phyloP scores from a whole-genome alignment of 129 eudicot genomes.

The Chrysanthemum lavandulifolium region DNA sequence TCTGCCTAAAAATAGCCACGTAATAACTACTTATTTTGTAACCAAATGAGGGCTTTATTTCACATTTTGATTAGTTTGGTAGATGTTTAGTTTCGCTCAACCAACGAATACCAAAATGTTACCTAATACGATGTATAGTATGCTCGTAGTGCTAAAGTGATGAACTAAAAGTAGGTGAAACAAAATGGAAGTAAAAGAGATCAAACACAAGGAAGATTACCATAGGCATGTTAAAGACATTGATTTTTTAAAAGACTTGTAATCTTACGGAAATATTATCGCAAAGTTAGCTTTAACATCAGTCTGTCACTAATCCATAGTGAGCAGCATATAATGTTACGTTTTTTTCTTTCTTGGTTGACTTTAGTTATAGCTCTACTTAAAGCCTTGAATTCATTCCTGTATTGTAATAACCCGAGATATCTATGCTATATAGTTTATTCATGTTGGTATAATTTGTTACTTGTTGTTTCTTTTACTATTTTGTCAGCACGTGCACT shows the following conservation, averaged over 20 bases:
- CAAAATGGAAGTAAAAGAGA: constrained; percentile 1
- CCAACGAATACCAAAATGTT: background rate
- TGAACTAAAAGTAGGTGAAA: constrained; percentile 8
- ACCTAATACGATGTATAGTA: constrained; percentile 4
- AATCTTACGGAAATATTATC: background rate
- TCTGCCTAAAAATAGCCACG: no score
- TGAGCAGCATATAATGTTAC: constrained; percentile 5
- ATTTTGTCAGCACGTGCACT: background rate
- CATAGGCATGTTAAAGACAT: background rate
- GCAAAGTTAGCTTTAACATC: background rate
- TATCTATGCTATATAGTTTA: background rate
- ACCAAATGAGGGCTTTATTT: no score
- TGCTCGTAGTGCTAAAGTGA: constrained; percentile 2
- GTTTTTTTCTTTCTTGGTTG: constrained; percentile 9
- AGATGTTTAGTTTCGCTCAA: constrained; percentile 6
- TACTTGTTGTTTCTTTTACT: constrained; percentile 8
- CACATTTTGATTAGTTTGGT: background rate
- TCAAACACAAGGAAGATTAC: background rate
- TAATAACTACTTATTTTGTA: no score
- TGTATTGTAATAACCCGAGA: constrained; percentile 1
- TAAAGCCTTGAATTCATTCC: background rate
- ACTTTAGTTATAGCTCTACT: constrained; percentile 15
- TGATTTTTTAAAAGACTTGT: no score
- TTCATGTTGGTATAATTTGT: constrained; percentile 1
- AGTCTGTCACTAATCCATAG: background rate